Percentiles rank a stretch among this genome's conserved stretches.
Evolutionary conservation across 176 grass and related monocot genomes (phyloP).

Genomic region (Hsuehochloa calcarea): DNA sequence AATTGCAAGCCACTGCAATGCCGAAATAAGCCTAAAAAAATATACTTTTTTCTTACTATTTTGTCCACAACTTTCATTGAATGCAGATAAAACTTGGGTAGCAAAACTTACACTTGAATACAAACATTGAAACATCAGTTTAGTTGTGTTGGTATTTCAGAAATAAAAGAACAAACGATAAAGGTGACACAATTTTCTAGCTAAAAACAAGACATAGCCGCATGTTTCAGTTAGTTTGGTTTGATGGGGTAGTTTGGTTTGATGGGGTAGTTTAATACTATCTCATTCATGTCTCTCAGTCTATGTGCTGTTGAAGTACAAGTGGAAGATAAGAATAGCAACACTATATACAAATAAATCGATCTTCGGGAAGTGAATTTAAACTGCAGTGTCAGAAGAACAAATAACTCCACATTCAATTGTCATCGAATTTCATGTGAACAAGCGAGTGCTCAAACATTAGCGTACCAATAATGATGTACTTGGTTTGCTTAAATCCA

Average conservation of each 20-base stretch:
- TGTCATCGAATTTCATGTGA: slow-evolving; percentile 11
- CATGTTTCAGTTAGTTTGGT: background rate
- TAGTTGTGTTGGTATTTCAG: background rate
- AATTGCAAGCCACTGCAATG: no score
- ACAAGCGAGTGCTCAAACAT: slow-evolving; percentile 6
- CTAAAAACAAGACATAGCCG: no score
- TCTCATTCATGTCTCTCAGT: background rate
- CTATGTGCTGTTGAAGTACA: background rate
- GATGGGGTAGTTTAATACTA: no score
- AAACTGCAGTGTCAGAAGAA: background rate
- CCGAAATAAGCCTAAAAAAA: no score
- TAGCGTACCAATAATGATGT: slow-evolving; percentile 64
- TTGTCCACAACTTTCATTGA: no score
- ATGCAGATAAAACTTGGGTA: no score
- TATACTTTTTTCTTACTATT: no score
- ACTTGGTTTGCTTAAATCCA: slow-evolving; percentile 45
- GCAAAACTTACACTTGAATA: background rate
- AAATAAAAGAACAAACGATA: background rate
- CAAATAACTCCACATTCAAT: background rate
- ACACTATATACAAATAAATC: slow-evolving; percentile 21
- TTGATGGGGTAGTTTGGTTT: background rate
- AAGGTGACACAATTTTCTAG: background rate
- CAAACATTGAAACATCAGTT: background rate
- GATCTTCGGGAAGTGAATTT: background rate
- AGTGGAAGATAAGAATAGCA: background rate